Conservation (phyloP, 2,329 filamentous ascomycete species). For the Colletotrichum truncatum region DNA sequence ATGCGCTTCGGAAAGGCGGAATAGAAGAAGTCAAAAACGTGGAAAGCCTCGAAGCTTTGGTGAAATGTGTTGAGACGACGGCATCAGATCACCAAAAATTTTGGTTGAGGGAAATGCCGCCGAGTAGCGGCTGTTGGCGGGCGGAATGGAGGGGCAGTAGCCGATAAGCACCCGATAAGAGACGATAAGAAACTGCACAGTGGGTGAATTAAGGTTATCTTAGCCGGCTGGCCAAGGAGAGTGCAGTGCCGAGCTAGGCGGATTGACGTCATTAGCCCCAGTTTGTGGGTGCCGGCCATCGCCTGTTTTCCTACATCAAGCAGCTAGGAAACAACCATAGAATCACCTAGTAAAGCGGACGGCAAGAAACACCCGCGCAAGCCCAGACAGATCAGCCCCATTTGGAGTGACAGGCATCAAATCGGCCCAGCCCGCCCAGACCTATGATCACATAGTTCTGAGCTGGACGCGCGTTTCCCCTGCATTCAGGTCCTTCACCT, state of each 20-base stretch:
- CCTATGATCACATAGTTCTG: constrained; percentile 25
- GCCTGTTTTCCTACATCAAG: constrained; percentile 14
- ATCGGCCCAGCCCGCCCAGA: constrained; percentile 22
- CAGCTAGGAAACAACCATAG: not conserved
- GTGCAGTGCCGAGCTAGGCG: constrained; percentile 25
- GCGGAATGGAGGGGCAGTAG: constrained; percentile 15
- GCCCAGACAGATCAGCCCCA: constrained; percentile 5
- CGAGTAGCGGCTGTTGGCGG: constrained; percentile 1
- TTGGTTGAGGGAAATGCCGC: constrained; percentile 25
- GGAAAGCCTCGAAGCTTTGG: constrained; percentile 1
- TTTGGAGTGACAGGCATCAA: not conserved
- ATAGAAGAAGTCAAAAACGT: not conserved
- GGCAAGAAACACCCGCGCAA: not conserved
- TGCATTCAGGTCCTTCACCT: constrained; percentile 7
- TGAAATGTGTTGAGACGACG: constrained; percentile 11
- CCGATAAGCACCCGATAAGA: constrained; percentile 24
- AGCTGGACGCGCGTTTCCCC: constrained; percentile 23
- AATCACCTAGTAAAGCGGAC: not conserved
- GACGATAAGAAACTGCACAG: not conserved
- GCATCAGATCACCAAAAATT: constrained; percentile 24
- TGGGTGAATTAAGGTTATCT: constrained; percentile 28
- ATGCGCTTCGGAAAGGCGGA: not conserved
- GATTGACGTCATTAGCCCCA: constrained; percentile 33
- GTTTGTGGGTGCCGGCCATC: constrained; percentile 18
- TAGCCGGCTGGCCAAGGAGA: constrained; percentile 24